Base-by-base conservation (phyloP, 2,329 filamentous ascomycete genomes). In the Chaetoscypha palmicola region DNA sequence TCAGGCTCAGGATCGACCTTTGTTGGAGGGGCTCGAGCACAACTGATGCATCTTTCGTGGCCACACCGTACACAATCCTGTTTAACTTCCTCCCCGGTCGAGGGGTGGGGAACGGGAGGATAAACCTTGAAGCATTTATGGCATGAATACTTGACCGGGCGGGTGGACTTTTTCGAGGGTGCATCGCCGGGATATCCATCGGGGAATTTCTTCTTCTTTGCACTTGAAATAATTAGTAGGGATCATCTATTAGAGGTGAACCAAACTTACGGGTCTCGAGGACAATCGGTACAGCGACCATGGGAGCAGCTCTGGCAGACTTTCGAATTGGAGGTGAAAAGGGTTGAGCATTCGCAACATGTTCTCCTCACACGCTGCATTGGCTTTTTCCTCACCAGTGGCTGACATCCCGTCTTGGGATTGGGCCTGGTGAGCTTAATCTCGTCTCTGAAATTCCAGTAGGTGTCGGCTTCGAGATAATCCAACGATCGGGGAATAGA, bases 211-310 rank as follows among this genome's bases (percentile, higher is more conserved):
- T 76, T 71, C 57, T 75, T 78, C 66, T 83, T 85, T 48, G 79
- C 69, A 38, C 78, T 82, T 56, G 17, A 19, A 10, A 36, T 12
- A 26, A 37, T 56, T 51, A 53, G 52, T 20, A 8, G 19, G 20
- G 22, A 14, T 30, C 17, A 31, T 19, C 20, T 7, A 17, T 17
- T n/a, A 31, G 17, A 16, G 4, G 16, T 12, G 26, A 26, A 31
- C 28, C 26, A 14, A 24, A 79, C 83, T 63, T 76, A 88, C 74
- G 87, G 87, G 58, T 88, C 81, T 55, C 87, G 73, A 21, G 86
- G 86, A 62, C 88, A 94, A 59, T 83, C 83, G 30, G 79, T 86
- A 68, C 88, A 94, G 42, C 86, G 80, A 40, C 73, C 63, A 63
- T 94, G 89, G 21, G 71, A 67, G 64, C 89, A 94, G 30, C 70